Base-by-base conservation (phyloP, 139 green algal species). In the Coelastrella sp. region DNA sequence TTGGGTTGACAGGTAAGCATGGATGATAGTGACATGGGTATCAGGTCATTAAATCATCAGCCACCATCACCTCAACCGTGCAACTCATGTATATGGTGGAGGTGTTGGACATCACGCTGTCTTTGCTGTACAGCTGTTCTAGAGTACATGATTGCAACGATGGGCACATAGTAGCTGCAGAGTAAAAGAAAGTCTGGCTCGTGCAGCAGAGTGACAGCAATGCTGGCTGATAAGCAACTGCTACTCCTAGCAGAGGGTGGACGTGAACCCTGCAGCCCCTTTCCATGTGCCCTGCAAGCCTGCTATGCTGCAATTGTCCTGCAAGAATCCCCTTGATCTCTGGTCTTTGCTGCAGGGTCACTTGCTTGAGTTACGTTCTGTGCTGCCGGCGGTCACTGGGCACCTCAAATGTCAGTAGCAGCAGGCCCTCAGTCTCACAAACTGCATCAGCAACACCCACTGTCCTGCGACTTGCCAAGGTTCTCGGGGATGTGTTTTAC, bases 331-430 rank as follows among this genome's bases (percentile, higher is more conserved):
- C 27, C 17, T 64, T 30, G 2, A 32, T n/a, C 21, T 8, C 21
- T 6, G 9, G 21, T 30, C 17, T 57, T 2, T 2, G 48, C 48
- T 68, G 41, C 51, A 86, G 80, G 51, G 35, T 86, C 1, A 67
- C 34, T 15, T 86, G 80, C 40, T 37, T 86, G 34, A 80, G 48
- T 21, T 68, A 68, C 21, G 45, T 43, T 4, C 51, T 86, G 17
- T 86, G 80, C 68, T 86, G 80, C 80, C 77, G 77, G 77, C 60
- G 59, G 11, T 72, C 76, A 9, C 5, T 71, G 32, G 74, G 35
- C 21, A 23, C 53, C n/a, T 13, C 41, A 79, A 21, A 40, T 8
- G 25, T 6, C 41, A 37, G 17, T 9, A 51, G 74, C 35, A 41
- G 15, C 4, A 34, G 15, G 0, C 76, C 62, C 19, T 4, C 43